phyloP scores from a whole-genome alignment of 2,329 filamentous ascomycete genomes.

The Penicillium sp. region DNA sequence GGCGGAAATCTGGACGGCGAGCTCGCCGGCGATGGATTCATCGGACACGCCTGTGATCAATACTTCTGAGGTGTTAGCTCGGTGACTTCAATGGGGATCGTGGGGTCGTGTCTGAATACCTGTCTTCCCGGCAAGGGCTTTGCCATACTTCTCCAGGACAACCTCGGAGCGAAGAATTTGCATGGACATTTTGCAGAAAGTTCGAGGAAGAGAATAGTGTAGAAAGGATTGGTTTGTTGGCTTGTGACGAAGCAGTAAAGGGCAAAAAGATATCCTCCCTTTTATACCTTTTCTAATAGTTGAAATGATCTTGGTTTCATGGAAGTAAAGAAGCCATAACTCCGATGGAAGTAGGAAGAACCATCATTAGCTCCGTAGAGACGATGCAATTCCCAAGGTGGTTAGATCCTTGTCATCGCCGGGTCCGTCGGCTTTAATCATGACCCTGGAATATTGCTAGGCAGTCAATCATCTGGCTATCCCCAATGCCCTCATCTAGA shows the following conservation, averaged over 20 bases:
- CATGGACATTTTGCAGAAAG: conserved; percentile 7
- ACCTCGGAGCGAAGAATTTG: conserved; percentile 19
- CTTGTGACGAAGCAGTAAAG: not conserved
- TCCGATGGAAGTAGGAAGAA: not conserved
- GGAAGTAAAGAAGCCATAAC: not conserved
- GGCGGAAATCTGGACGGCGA: conserved; percentile 21
- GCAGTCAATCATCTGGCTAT: not conserved
- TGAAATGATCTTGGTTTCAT: not conserved
- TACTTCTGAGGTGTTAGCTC: conserved; percentile 7
- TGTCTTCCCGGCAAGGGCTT: conserved; percentile 18
- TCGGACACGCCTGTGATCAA: conserved; percentile 25
- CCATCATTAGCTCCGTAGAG: not conserved
- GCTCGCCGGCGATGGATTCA: conserved; percentile 25
- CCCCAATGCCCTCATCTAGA: not conserved
- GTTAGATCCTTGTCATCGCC: not conserved
- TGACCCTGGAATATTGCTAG: not conserved
- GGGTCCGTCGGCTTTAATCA: not conserved
- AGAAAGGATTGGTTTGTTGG: no score
- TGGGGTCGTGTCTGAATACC: conserved; percentile 1
- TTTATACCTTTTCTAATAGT: not conserved
- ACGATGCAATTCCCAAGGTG: not conserved
- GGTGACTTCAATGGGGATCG: not conserved
- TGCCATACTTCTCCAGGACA: conserved; percentile 20
- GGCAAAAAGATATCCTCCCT: not conserved
- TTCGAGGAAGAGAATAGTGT: not conserved